Conservation (phyloP, 2,329 filamentous ascomycete species). For the Hypoxylon sp. region DNA sequence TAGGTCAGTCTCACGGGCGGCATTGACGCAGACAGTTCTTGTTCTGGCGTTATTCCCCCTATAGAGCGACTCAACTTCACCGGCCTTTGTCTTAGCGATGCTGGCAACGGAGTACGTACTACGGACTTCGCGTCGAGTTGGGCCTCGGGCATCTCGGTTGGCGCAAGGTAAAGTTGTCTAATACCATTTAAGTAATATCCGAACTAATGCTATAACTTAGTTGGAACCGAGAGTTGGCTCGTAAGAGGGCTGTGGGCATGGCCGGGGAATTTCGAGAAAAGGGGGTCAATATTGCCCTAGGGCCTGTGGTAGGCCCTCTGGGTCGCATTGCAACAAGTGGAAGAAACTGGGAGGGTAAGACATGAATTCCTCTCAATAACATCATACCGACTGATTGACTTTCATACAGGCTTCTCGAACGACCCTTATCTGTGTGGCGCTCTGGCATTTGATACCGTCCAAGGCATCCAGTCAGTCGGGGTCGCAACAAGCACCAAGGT, state of each 20-base stretch:
- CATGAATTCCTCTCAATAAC: background rate
- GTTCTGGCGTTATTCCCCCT: constrained; percentile 60
- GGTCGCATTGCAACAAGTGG: constrained; percentile 73
- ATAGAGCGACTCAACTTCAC: constrained; percentile 59
- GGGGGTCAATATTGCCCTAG: constrained; percentile 83
- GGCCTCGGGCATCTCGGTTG: constrained; percentile 72
- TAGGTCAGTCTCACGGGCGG: constrained; percentile 59
- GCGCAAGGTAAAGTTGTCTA: constrained; percentile 53
- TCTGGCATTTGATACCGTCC: constrained; percentile 68
- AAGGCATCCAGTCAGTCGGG: constrained; percentile 77
- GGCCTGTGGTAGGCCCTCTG: constrained; percentile 79
- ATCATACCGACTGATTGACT: background rate
- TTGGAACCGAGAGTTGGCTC: constrained; percentile 82
- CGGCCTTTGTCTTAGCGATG: constrained; percentile 59
- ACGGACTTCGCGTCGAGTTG: constrained; percentile 61
- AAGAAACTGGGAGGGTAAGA: constrained; percentile 73
- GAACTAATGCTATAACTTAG: constrained; percentile 66
- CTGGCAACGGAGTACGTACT: constrained; percentile 52
- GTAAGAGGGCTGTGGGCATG: constrained; percentile 79
- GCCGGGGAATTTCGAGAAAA: constrained; percentile 82
- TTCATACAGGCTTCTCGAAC: constrained; percentile 54
- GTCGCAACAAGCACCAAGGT: constrained; percentile 77
- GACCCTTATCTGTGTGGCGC: constrained; percentile 74
- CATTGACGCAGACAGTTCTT: constrained; percentile 50
- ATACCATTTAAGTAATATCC: background rate